These are phyloP conservation scores for Exophiala oligosperma DNA, from an alignment of 2,329 filamentous ascomycete genomes.

Conservation along the genomic window DNA sequence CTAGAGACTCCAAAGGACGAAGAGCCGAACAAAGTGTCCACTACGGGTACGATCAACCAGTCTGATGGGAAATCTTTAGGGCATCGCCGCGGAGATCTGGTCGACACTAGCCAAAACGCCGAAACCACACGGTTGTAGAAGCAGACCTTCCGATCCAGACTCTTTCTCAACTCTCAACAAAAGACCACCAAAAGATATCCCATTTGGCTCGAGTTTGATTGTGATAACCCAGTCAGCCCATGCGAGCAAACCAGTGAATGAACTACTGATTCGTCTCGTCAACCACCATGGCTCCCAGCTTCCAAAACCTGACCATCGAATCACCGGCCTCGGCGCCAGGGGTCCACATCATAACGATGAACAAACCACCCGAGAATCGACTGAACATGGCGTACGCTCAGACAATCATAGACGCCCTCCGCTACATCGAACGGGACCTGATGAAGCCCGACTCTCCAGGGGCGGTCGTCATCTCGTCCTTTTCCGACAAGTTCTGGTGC, in stretches of 20 bases:
- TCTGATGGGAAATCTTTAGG: too few species aligned
- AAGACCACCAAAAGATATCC: too few species aligned
- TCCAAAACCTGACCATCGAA: conserved; percentile 26
- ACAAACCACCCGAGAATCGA: conserved; percentile 56
- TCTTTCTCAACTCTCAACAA: too few species aligned
- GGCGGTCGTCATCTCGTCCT: conserved; percentile 54
- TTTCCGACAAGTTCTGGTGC: conserved; percentile 47
- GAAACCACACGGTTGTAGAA: too few species aligned
- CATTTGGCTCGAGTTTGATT: too few species aligned
- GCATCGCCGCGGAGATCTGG: too few species aligned
- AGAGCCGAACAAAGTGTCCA: neutral
- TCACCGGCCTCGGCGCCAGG: conserved; percentile 31
- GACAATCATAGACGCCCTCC: conserved; percentile 53
- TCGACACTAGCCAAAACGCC: too few species aligned
- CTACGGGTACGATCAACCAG: too few species aligned
- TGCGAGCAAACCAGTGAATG: too few species aligned
- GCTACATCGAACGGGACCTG: conserved; percentile 44
- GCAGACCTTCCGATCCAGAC: too few species aligned
- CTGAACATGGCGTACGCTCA: conserved; percentile 53
- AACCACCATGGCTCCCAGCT: conserved; percentile 15
- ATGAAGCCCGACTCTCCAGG: conserved; percentile 51
- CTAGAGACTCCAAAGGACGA: neutral
- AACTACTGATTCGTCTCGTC: too few species aligned
- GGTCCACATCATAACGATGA: conserved; percentile 56
- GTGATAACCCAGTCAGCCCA: too few species aligned